A percentile compares a stretch with the other conserved stretches of the same genome.
phyloP scores from a whole-genome alignment of 768 basidiomycete species.

The Psilocybe sp. region DNA sequence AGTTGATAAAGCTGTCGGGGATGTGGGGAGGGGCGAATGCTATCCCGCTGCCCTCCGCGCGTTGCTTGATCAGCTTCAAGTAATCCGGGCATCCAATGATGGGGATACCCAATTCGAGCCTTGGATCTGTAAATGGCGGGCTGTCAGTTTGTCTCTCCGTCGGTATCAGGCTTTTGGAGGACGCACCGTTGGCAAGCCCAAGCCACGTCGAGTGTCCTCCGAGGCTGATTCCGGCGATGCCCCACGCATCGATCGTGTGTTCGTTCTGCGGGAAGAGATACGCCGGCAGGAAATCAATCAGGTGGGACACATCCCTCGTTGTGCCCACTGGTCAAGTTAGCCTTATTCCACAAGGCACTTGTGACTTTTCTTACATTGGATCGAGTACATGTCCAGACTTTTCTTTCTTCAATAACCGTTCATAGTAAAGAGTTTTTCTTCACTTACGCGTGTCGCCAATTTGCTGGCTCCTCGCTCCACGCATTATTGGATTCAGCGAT shows the following conservation, averaged over 20 bases:
- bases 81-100: slow-evolving; percentile 77
- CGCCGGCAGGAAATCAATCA: slow-evolving; percentile 77
- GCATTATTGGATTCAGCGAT: slow-evolving; percentile 31
- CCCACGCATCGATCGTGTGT: slow-evolving; percentile 62
- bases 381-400: slow-evolving; percentile 48
- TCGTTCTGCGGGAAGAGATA: slow-evolving; percentile 72
- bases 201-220: slow-evolving; percentile 88
- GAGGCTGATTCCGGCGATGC: slow-evolving; percentile 72
- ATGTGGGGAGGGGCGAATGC: slow-evolving; percentile 49
- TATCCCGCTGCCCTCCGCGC: slow-evolving; percentile 47
- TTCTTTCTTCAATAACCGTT: neutral
- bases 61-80: slow-evolving; percentile 48
- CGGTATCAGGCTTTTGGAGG: neutral
- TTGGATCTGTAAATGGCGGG: slow-evolving; percentile 32
- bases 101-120: slow-evolving; percentile 43
- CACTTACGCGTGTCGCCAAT: slow-evolving; percentile 41
- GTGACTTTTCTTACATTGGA: slow-evolving; percentile 31
- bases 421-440: too few relatives aligned
- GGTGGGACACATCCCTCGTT: slow-evolving; percentile 69
- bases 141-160: neutral
- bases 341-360: neutral
- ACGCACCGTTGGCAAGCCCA: slow-evolving; percentile 45
- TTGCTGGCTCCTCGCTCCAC: slow-evolving; percentile 31
- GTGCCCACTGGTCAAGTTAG: slow-evolving; percentile 48
- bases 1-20: slow-evolving; percentile 47